Evolutionary conservation across 2,329 filamentous ascomycete genomes (phyloP), one percentile per base, ranked within the genome.

Genomic region (Chalaropsis ovoidea): DNA sequence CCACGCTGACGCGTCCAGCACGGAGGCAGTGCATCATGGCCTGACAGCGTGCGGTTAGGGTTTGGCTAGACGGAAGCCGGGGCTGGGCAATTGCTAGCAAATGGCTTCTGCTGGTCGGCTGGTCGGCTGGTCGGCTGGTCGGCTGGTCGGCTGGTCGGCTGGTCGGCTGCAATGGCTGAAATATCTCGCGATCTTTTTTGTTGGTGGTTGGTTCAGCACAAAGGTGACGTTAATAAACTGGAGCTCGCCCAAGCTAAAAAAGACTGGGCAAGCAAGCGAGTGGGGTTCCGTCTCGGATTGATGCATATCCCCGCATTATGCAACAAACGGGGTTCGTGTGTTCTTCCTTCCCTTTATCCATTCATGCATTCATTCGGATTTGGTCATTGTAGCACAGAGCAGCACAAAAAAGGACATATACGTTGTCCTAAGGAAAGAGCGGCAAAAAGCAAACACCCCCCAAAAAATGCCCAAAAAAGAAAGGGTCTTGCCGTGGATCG

Each of bases 401-500:
- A 10, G 45, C 5, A 19, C 45, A n/a, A 31, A 31, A 6, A 31
- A 31, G 31, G 31, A 31, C 6, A 31, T 31, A 3, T 2, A 2
- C 31, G 31, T 31, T 31, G 31, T 6, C 31, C 31, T 31, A 31
- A 31, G 31, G n/a, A n/a, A n/a, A n/a, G n/a, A n/a, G n/a, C n/a
- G n/a, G n/a, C n/a, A n/a, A n/a, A n/a, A n/a, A n/a, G n/a, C n/a
- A n/a, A n/a, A n/a, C n/a, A n/a, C n/a, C n/a, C n/a, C n/a, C n/a
- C n/a, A n/a, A n/a, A n/a, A n/a, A n/a, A n/a, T n/a, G n/a, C n/a
- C n/a, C n/a, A n/a, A 47, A 63, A 63, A 66, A 63, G 10, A 35
- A 19, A 58, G 68, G 68, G 66, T 63, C 64, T 67, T 67, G 58
- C 69, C 69, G 69, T 65, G 68, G 68, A 69, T 70, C 67, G 69